Conservation (phyloP, 164 flowering plant genomes). For the Hamamelis virginiana region DNA sequence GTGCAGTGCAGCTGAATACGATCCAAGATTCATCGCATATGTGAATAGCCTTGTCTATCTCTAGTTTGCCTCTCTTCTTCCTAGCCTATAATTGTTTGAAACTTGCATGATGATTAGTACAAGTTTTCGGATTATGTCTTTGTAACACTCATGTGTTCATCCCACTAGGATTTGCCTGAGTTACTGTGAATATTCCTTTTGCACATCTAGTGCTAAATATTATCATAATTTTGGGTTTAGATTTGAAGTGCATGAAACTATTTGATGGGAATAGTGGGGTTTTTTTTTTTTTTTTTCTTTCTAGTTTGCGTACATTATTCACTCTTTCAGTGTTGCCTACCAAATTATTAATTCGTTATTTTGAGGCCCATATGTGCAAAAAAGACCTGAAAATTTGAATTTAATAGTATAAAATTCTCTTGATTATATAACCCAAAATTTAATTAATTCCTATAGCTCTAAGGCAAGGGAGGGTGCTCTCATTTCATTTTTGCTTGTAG, state of each 20-base stretch:
- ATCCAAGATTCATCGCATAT: constrained; percentile 23
- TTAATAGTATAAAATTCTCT: too few relatives aligned
- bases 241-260: not conserved
- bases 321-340: too few relatives aligned
- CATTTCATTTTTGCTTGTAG: too few relatives aligned
- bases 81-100: not conserved
- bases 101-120: not conserved
- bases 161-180: not conserved
- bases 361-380: too few relatives aligned
- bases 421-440: too few relatives aligned
- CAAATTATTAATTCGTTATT: too few relatives aligned
- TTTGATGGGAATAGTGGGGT: not conserved
- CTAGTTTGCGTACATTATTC: too few relatives aligned
- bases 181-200: not conserved
- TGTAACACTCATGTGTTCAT: not conserved
- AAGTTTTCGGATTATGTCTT: not conserved
- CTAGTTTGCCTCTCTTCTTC: constrained; percentile 7
- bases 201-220: not conserved
- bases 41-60: constrained; percentile 50
- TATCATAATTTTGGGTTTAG: not conserved
- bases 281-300: too few relatives aligned
- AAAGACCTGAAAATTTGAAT: too few relatives aligned
- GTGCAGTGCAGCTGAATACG: not conserved
- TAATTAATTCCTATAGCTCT: too few relatives aligned
- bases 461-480: too few relatives aligned